Evolutionary conservation across 345 rosid genomes (phyloP).

Genomic region (Arabidopsis arenosa): DNA sequence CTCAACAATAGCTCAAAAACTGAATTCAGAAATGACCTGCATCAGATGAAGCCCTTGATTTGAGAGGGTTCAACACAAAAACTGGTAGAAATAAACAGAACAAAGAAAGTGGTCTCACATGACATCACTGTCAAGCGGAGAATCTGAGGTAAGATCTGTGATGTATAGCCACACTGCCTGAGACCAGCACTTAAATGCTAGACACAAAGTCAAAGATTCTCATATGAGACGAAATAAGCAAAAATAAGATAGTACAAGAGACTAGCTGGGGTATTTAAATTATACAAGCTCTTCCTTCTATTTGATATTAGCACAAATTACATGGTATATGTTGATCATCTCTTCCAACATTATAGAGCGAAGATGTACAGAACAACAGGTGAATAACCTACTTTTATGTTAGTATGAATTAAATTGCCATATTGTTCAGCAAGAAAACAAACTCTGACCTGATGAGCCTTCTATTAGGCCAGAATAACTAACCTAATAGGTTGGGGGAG

Average conservation of each 20-base stretch:
- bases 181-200: constrained; percentile 98
- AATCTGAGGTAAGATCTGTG: constrained; percentile 64
- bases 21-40: constrained; percentile 92
- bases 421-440: constrained; percentile 25
- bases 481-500: constrained; percentile 3
- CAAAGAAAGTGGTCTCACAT: constrained; percentile 64
- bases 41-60: constrained; percentile 38
- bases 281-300: constrained; percentile 23
- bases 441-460: constrained; percentile 19
- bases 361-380: constrained; percentile 30
- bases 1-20: constrained; percentile 92
- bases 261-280: constrained; percentile 12
- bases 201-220: constrained; percentile 40
- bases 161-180: constrained; percentile 83
- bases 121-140: constrained; percentile 81
- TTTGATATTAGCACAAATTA: constrained; percentile 12
- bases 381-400: constrained; percentile 23
- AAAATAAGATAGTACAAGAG: background rate
- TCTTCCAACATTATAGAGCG: constrained; percentile 17
- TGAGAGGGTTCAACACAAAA: constrained; percentile 28
- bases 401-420: background rate
- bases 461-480: constrained; percentile 15
- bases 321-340: constrained; percentile 25
- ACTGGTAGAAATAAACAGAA: constrained; percentile 36
- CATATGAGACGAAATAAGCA: constrained; percentile 33